phyloP scores from a whole-genome alignment of 1,284 basidiomycete species.

The Sporisorium exsertum region DNA sequence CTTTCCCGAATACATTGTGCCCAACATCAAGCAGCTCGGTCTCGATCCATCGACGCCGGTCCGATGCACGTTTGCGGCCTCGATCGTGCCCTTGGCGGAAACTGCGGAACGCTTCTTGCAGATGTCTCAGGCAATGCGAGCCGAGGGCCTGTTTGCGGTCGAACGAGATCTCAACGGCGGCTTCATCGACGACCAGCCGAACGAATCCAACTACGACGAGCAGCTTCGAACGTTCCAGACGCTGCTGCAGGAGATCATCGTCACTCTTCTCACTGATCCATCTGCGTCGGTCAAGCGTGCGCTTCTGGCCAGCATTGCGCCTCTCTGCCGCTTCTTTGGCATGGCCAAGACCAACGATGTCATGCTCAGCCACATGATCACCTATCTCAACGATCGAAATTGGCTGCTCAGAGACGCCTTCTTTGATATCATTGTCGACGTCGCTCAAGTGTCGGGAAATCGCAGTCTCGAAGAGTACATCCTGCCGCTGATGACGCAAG shows the following conservation, averaged over 20 bases:
- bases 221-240: slow-evolving; percentile 83
- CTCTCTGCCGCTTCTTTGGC: slow-evolving; percentile 91
- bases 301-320: slow-evolving; percentile 80
- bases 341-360: slow-evolving; percentile 93
- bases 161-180: slow-evolving; percentile 79
- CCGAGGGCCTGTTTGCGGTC: slow-evolving; percentile 80
- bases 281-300: slow-evolving; percentile 74
- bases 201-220: slow-evolving; percentile 56
- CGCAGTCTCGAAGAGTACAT: slow-evolving; percentile 78
- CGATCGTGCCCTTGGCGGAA: slow-evolving; percentile 84
- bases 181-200: slow-evolving; percentile 46
- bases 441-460: slow-evolving; percentile 73
- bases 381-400: slow-evolving; percentile 92
- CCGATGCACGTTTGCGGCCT: slow-evolving; percentile 86
- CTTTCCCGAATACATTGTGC: slow-evolving; percentile 94
- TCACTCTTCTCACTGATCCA: slow-evolving; percentile 75
- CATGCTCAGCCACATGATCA: slow-evolving; percentile 95
- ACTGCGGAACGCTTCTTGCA: slow-evolving; percentile 87
- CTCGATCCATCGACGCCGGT: slow-evolving; percentile 89
- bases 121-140: slow-evolving; percentile 88
- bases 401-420: slow-evolving; percentile 92
- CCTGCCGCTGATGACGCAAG: slow-evolving; percentile 92
- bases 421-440: slow-evolving; percentile 93
- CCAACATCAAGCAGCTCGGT: slow-evolving; percentile 84
- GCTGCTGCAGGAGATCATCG: slow-evolving; percentile 87